Conservation (phyloP, 371 early-diverging fungal genomes). For the Entomophthora muscae region DNA sequence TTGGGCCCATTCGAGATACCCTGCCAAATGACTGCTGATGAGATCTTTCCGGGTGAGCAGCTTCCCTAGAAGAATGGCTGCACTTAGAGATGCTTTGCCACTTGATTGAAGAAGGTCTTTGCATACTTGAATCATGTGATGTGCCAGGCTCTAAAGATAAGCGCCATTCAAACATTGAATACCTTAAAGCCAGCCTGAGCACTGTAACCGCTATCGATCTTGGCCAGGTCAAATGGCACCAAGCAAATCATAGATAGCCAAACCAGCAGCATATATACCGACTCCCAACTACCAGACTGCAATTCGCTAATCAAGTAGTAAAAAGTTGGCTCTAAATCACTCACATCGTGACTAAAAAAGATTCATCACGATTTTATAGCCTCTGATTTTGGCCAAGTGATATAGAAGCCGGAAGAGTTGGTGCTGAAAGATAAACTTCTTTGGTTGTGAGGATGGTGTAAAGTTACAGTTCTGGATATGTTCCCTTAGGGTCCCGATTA, state of each 20-base stretch:
- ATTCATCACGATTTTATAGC: conserved; percentile 71
- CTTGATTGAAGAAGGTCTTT: conserved; percentile 31
- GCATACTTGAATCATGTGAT: conserved; percentile 26
- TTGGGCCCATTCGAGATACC: neutral
- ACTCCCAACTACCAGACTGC: conserved; percentile 34
- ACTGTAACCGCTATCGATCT: conserved; percentile 44
- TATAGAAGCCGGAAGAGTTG: conserved; percentile 19
- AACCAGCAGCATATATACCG: conserved; percentile 52
- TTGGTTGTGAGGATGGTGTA: neutral
- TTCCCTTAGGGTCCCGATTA: neutral
- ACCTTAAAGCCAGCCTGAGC: conserved; percentile 14
- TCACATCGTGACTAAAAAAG: conserved; percentile 80
- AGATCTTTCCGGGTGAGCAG: conserved; percentile 29
- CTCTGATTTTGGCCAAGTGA: conserved; percentile 65
- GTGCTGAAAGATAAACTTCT: neutral
- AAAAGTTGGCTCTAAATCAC: conserved; percentile 71
- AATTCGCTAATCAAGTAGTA: conserved; percentile 21
- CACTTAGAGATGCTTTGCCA: conserved; percentile 75
- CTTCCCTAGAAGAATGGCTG: conserved; percentile 58
- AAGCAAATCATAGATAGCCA: conserved; percentile 80
- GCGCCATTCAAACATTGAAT: neutral
- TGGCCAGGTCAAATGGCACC: conserved; percentile 83
- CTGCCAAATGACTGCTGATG: neutral
- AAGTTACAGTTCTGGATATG: neutral
- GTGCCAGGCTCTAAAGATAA: conserved; percentile 16